Percentiles rank a stretch among this genome's conserved stretches.
Evolutionary conservation across 805 yeast genomes (phyloP).

Genomic region (Saturnispora diversa): DNA sequence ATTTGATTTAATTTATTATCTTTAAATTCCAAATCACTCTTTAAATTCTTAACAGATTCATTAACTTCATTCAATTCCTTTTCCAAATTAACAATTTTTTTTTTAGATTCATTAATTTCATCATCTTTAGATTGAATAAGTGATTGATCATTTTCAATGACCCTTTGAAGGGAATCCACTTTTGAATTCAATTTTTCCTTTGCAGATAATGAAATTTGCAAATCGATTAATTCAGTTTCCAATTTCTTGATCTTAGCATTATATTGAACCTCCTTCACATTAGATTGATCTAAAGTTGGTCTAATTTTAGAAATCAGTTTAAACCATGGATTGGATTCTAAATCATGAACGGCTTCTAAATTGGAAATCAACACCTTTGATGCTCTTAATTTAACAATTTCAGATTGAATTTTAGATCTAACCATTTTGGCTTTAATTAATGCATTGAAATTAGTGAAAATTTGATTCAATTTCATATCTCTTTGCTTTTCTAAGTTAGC

Average conservation of each 20-base stretch:
- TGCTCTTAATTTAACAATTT: conserved; percentile 59
- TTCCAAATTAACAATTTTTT: conserved; percentile 24
- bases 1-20: neutral
- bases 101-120: conserved; percentile 31
- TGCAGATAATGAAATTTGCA: conserved; percentile 27
- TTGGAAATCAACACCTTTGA: conserved; percentile 60
- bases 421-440: conserved; percentile 53
- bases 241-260: conserved; percentile 48
- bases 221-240: conserved; percentile 44
- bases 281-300: conserved; percentile 49
- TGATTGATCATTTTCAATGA: conserved; percentile 27
- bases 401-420: conserved; percentile 39
- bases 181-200: conserved; percentile 33
- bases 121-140: conserved; percentile 35
- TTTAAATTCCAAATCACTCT: conserved; percentile 21
- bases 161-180: conserved; percentile 19
- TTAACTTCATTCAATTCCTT: conserved; percentile 16
- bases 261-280: conserved; percentile 38
- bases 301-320: conserved; percentile 59
- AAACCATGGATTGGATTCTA: conserved; percentile 69
- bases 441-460: conserved; percentile 58
- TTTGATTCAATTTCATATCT: conserved; percentile 50
- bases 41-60: conserved; percentile 20
- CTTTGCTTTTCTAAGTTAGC: conserved; percentile 73
- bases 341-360: conserved; percentile 42